Percentiles rank a stretch among this genome's conserved stretches.
These are phyloP conservation scores for Penicillium herquei DNA, from an alignment of 495 filamentous ascomycete species.

Conservation along the genomic window DNA sequence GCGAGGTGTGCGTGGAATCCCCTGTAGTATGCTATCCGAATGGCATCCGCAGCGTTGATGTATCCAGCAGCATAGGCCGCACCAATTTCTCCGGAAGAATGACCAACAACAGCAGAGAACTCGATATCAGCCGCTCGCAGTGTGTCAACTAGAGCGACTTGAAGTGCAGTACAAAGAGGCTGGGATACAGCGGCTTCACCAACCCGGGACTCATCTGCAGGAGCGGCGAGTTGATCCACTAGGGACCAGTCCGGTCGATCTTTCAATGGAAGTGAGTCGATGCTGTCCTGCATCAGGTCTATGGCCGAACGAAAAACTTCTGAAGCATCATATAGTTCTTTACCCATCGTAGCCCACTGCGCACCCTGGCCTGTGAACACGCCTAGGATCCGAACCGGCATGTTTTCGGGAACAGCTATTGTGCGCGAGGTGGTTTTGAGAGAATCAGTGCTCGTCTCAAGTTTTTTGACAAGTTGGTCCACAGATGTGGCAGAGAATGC, in stretches of 20 bases:
- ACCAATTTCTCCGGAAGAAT: conserved; percentile 34
- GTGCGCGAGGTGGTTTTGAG: too few species aligned
- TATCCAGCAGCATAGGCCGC: conserved; percentile 30
- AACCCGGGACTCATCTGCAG: neutral
- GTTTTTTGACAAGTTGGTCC: too few species aligned
- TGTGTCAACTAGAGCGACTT: conserved; percentile 23
- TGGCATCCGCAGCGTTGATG: conserved; percentile 31
- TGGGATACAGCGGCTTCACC: conserved; percentile 36
- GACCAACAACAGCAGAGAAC: conserved; percentile 21
- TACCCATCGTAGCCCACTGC: conserved; percentile 37
- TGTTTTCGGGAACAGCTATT: too few species aligned
- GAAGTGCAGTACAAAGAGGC: conserved; percentile 36
- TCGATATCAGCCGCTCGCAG: conserved; percentile 9
- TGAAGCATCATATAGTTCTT: conserved; percentile 23
- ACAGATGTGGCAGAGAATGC: too few species aligned
- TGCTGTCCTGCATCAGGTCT: neutral
- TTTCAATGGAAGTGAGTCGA: neutral
- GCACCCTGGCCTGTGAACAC: conserved; percentile 50
- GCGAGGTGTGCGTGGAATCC: conserved; percentile 21
- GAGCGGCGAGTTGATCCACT: conserved; percentile 9
- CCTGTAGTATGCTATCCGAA: conserved; percentile 50
- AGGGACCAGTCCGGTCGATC: conserved; percentile 13
- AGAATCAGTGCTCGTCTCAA: too few species aligned
- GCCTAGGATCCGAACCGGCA: conserved; percentile 1
- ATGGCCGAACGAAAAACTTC: neutral